These are phyloP conservation scores for Urostyla sp. DNA, from an alignment of 73 alveolate genomes.

Conservation along the genomic window DNA sequence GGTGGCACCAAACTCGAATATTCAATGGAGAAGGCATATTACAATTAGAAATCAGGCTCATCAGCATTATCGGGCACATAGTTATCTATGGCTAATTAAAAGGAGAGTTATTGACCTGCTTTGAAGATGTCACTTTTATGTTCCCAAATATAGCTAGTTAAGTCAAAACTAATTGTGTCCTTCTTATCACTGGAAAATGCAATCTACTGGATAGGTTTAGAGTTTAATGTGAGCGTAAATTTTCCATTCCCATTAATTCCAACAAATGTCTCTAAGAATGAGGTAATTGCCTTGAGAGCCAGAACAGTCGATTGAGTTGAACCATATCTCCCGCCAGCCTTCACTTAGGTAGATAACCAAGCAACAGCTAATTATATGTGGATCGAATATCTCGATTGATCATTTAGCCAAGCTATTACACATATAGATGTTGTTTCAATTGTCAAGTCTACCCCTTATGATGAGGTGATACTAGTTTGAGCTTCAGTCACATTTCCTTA, in stretches of 20 bases:
- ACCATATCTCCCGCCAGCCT: slow-evolving; percentile 70
- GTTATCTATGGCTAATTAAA: neutral
- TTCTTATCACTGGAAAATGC: neutral
- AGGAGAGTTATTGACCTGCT: neutral
- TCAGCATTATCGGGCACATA: neutral
- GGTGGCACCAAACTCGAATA: neutral
- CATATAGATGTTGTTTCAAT: slow-evolving; percentile 65
- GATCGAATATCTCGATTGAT: neutral
- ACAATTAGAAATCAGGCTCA: neutral
- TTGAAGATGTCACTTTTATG: neutral
- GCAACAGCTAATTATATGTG: slow-evolving; percentile 57
- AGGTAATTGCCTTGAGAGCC: slow-evolving; percentile 56
- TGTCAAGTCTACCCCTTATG: slow-evolving; percentile 43
- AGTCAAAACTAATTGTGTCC: slow-evolving; percentile 1
- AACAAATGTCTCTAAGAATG: slow-evolving; percentile 19
- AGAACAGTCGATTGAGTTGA: slow-evolving; percentile 70
- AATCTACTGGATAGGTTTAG: neutral
- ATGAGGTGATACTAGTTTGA: slow-evolving; percentile 54
- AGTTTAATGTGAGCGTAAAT: slow-evolving; percentile 5
- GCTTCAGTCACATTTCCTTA: slow-evolving; percentile 60
- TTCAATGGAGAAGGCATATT: neutral
- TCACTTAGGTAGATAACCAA: slow-evolving; percentile 16
- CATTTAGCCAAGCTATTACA: slow-evolving; percentile 57
- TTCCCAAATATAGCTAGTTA: neutral
- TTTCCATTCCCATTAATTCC: slow-evolving; percentile 56